Percentiles rank a stretch among this genome's conserved stretches.
Conservation (phyloP, 2,329 filamentous ascomycete genomes). For the Exophiala mesophila region DNA sequence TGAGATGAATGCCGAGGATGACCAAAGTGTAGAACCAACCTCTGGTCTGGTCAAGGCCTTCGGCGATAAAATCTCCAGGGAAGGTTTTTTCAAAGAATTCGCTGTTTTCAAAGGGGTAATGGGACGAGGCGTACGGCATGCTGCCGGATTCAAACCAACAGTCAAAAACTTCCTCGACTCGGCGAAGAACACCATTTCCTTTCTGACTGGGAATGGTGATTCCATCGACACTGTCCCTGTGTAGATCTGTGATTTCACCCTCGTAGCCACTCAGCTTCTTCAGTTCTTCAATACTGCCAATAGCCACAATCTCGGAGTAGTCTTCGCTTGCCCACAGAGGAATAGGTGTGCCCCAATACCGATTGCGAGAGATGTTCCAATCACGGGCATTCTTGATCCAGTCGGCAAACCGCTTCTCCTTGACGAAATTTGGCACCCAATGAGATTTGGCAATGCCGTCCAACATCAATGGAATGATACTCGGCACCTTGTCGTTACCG, state of each 20-base stretch:
- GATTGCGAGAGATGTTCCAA: conserved; percentile 85
- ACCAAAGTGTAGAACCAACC: conserved; percentile 90
- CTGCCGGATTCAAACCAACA: conserved; percentile 91
- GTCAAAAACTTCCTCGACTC: conserved; percentile 81
- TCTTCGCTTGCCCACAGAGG: conserved; percentile 84
- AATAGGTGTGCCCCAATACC: conserved; percentile 86
- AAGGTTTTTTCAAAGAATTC: conserved; percentile 70
- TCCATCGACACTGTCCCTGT: conserved; percentile 80
- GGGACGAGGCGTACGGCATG: conserved; percentile 80
- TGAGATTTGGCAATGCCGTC: conserved; percentile 76
- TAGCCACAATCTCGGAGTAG: conserved; percentile 70
- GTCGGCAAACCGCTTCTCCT: conserved; percentile 77
- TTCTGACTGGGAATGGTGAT: conserved; percentile 82
- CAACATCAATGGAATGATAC: conserved; percentile 72
- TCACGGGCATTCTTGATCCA: conserved; percentile 83
- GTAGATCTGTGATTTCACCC: conserved; percentile 72
- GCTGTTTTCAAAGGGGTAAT: conserved; percentile 81
- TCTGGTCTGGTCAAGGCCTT: conserved; percentile 80
- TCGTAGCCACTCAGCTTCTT: conserved; percentile 72
- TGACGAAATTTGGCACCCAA: conserved; percentile 81
- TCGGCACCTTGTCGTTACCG: conserved; percentile 36
- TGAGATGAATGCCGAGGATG: conserved; percentile 77
- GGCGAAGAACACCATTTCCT: conserved; percentile 70
- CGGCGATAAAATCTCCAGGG: conserved; percentile 83
- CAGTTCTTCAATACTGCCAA: conserved; percentile 75